Base-by-base conservation (phyloP, 805 yeast species). In the Wickerhamomyces ciferrii region DNA sequence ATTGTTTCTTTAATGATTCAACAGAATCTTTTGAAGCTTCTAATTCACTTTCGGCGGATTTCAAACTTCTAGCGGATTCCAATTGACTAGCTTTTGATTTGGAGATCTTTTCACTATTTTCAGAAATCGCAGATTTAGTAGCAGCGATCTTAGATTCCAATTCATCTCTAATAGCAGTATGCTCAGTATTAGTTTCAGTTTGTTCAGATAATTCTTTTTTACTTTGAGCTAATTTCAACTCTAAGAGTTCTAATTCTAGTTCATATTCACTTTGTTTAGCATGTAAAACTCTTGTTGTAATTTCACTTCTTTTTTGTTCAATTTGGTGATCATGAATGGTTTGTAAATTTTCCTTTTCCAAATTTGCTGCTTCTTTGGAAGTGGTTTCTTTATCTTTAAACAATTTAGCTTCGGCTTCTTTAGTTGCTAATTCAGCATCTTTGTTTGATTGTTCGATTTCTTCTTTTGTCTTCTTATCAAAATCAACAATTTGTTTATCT, bases 261-360 rank as follows among this genome's bases (percentile, higher is more conserved):
- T 51, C 59, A 35, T 55, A 57, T 44, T 60, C 63, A 2, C 58
- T 54, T 21, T 55, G 55, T 41, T 56, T 56, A 10, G 64, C 63
- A n/a, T 51, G 51, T 5, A 59, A 38, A 8, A 60, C 62, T 44
- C 58, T 54, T 1, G 61, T 40, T 25, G 55, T 45, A 24, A 60
- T 54, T 32, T 53, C 59, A 34, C 46, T 47, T 36, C 52, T 53
- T 43, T 55, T 53, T 44, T 60, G 64, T 1, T 53, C 25, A 19
- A 52, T 45, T 43, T 53, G 55, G 39, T 48, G 35, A 21, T 53
- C 53, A 41, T 49, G 53, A 38, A 60, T 58, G 1, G 51, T 50
- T 18, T 44, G 41, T 32, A 38, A 25, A 36, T 56, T 52, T 20
- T 43, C 38, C 44, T 50, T 48, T 15, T 54, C 59, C 19, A 49